These are phyloP conservation scores for Cyclanthera cordifolia DNA, from an alignment of 306 rosid genomes.

Conservation along the genomic window DNA sequence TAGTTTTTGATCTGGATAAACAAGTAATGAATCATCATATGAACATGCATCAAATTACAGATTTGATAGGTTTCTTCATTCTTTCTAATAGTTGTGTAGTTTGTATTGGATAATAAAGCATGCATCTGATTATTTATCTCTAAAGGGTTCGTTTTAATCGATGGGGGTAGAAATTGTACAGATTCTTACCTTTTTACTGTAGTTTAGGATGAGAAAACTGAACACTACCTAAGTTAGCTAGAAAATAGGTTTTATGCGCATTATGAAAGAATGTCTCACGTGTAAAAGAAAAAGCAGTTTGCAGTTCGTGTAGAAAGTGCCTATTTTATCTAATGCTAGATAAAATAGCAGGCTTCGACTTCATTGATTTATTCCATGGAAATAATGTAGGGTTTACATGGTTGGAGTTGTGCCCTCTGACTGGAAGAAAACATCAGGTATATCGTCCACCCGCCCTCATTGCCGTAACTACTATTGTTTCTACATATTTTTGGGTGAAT, in stretches of 20 bases:
- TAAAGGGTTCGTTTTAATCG: neutral
- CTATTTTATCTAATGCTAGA: neutral
- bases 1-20: neutral
- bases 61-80: neutral
- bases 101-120: neutral
- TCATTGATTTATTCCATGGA: conserved; percentile 9
- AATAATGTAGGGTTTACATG: conserved; percentile 66
- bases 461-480: neutral
- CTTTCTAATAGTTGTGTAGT: neutral
- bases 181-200: neutral
- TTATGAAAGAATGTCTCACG: neutral
- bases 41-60: neutral
- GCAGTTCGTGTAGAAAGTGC: neutral
- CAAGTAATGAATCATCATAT: neutral
- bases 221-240: neutral
- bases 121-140: neutral
- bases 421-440: conserved; percentile 98
- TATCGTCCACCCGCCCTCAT: neutral
- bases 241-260: too few species aligned
- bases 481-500: neutral
- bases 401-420: conserved; percentile 80
- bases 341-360: neutral
- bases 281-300: neutral
- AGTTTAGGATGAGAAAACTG: neutral
- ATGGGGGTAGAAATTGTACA: neutral